These are phyloP conservation scores for Tagetes erecta DNA, from an alignment of 129 eudicot genomes.

Conservation along the genomic window DNA sequence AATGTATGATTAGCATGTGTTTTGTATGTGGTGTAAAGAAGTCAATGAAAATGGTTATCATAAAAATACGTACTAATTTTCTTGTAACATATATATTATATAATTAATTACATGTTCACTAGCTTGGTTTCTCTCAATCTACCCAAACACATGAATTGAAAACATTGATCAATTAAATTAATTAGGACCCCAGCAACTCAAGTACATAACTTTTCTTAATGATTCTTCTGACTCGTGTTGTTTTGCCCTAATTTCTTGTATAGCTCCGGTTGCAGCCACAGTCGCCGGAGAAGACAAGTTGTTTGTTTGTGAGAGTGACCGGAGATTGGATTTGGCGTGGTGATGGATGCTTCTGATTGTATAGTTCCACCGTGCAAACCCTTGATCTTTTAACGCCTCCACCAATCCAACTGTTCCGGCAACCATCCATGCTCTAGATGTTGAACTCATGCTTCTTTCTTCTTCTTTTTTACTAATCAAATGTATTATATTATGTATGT, in stretches of 20 bases:
- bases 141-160: neutral
- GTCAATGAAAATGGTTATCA: too few species aligned
- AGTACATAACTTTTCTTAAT: slow-evolving; percentile 42
- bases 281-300: slow-evolving; percentile 23
- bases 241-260: neutral
- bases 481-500: too few species aligned
- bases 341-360: slow-evolving; percentile 32
- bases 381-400: slow-evolving; percentile 64
- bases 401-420: slow-evolving; percentile 52
- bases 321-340: slow-evolving; percentile 32
- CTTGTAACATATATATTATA: too few species aligned
- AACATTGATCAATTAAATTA: neutral
- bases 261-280: slow-evolving; percentile 16
- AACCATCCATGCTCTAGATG: slow-evolving; percentile 8
- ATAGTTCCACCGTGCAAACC: slow-evolving; percentile 61
- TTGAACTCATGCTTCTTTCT: neutral
- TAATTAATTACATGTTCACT: neutral
- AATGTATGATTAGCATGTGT: too few species aligned
- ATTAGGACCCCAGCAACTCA: slow-evolving; percentile 41
- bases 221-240: slow-evolving; percentile 35
- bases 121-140: neutral
- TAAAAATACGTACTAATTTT: too few species aligned
- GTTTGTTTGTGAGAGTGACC: slow-evolving; percentile 24
- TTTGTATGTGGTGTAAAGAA: too few species aligned
- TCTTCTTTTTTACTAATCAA: too few species aligned